phyloP scores from a whole-genome alignment of 2,329 filamentous ascomycete species.

The Talaromyces sp. region DNA sequence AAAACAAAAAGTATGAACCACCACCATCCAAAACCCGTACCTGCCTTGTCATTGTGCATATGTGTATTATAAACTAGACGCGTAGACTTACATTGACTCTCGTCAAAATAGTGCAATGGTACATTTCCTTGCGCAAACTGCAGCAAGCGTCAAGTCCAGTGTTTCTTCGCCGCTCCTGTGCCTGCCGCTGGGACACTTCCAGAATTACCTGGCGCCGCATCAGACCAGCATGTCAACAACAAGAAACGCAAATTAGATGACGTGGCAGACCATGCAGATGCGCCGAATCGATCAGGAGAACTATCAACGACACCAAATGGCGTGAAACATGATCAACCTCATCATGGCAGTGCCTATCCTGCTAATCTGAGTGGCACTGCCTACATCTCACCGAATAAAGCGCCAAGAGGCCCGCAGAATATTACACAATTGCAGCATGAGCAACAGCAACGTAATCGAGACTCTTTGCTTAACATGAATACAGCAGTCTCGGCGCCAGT shows the following conservation, averaged over 20 bases:
- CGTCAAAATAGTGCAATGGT: slow-evolving; percentile 53
- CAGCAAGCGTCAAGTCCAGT: slow-evolving; percentile 50
- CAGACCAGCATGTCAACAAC: slow-evolving; percentile 13
- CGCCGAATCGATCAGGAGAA: neutral
- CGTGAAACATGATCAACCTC: neutral
- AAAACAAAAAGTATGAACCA: slow-evolving; percentile 60
- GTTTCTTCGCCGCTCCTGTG: slow-evolving; percentile 46
- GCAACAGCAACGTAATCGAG: slow-evolving; percentile 11
- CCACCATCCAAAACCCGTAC: neutral
- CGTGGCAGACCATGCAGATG: neutral
- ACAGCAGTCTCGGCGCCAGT: neutral
- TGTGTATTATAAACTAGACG: neutral
- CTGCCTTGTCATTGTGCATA: neutral
- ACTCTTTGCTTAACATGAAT: slow-evolving; percentile 17
- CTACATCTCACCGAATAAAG: neutral
- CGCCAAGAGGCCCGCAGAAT: neutral
- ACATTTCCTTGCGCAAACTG: slow-evolving; percentile 57
- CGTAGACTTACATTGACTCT: neutral
- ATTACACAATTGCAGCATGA: neutral
- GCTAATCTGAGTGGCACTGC: neutral
- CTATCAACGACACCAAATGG: neutral
- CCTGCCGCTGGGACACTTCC: slow-evolving; percentile 24
- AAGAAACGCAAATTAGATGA: slow-evolving; percentile 13
- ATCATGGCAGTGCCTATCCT: neutral
- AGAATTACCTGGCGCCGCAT: neutral